Percentiles rank a stretch among this genome's conserved stretches.
These are phyloP conservation scores for Blastomyces silverae DNA, from an alignment of 2,329 filamentous ascomycete species.

Conservation along the genomic window DNA sequence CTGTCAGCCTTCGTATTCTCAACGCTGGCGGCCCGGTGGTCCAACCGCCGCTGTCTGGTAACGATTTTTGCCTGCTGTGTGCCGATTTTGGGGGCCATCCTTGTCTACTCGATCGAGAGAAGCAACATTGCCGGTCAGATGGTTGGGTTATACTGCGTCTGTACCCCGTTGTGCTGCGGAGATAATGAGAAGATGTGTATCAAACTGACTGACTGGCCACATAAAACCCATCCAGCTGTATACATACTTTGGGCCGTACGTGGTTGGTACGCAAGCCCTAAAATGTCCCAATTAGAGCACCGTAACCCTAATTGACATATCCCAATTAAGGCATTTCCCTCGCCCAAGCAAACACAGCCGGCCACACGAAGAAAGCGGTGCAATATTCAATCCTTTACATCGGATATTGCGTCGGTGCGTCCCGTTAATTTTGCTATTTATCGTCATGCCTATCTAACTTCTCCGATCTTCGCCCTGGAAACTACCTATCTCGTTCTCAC, in stretches of 20 bases:
- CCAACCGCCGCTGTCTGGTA: slow-evolving; percentile 28
- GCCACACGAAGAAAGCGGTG: slow-evolving; percentile 39
- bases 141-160: slow-evolving; percentile 36
- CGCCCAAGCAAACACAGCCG: slow-evolving; percentile 30
- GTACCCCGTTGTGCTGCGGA: not conserved
- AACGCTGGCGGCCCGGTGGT: slow-evolving; percentile 29
- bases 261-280: slow-evolving; percentile 22
- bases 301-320: slow-evolving; percentile 10
- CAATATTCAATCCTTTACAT: slow-evolving; percentile 37
- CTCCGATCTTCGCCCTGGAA: not conserved
- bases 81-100: slow-evolving; percentile 29
- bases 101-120: slow-evolving; percentile 29
- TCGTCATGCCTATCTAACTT: not conserved
- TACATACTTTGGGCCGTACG: slow-evolving; percentile 36
- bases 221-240: slow-evolving; percentile 25
- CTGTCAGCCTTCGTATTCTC: slow-evolving; percentile 30
- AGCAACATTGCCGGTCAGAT: slow-evolving; percentile 36
- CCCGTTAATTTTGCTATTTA: not conserved
- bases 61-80: slow-evolving; percentile 29
- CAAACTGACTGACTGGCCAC: not conserved
- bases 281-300: not conserved
- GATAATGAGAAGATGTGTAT: not conserved
- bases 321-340: slow-evolving; percentile 15
- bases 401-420: slow-evolving; percentile 35
- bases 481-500: not conserved